Evolutionary conservation across 2,329 filamentous ascomycete genomes (phyloP).

Genomic region (Nannizzia gypsea): DNA sequence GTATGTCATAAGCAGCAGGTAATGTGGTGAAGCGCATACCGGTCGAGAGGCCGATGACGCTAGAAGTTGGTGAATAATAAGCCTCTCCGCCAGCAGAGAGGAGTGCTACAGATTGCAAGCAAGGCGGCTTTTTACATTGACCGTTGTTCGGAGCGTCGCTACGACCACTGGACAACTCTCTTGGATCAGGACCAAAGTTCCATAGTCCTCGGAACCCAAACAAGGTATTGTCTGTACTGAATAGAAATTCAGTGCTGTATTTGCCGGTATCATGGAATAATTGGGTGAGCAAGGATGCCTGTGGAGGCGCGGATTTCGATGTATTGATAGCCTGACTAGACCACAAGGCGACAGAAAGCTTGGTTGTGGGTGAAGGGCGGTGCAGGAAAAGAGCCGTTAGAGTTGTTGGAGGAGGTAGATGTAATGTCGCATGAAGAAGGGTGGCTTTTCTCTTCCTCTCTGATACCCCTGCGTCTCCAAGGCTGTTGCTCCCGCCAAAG

Average conservation of each 20-base stretch:
- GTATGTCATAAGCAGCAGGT: conserved; percentile 38
- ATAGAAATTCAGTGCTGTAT: conserved; percentile 80
- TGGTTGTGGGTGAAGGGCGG: conserved; percentile 62
- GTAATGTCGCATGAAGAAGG: conserved; percentile 35
- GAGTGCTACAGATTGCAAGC: conserved; percentile 57
- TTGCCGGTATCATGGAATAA: conserved; percentile 64
- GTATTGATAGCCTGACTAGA: conserved; percentile 31
- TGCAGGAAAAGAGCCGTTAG: conserved; percentile 77
- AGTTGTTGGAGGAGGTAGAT: conserved; percentile 57
- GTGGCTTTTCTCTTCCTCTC: conserved; percentile 24
- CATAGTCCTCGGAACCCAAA: conserved; percentile 81
- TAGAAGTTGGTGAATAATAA: conserved; percentile 92
- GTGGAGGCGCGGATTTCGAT: conserved; percentile 35
- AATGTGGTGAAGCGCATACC: conserved; percentile 83
- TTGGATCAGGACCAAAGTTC: conserved; percentile 70
- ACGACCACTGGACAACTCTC: conserved; percentile 13
- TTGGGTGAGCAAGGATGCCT: conserved; percentile 36
- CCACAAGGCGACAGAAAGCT: conserved; percentile 58
- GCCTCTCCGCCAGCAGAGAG: conserved; percentile 86
- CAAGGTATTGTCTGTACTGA: conserved; percentile 82
- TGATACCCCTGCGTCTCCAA: neutral
- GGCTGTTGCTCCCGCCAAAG: neutral
- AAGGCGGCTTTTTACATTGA: conserved; percentile 15
- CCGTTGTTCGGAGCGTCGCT: neutral
- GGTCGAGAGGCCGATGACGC: conserved; percentile 80